phyloP scores from a whole-genome alignment of 1,284 basidiomycete species.

The Leccinum ponderosum region DNA sequence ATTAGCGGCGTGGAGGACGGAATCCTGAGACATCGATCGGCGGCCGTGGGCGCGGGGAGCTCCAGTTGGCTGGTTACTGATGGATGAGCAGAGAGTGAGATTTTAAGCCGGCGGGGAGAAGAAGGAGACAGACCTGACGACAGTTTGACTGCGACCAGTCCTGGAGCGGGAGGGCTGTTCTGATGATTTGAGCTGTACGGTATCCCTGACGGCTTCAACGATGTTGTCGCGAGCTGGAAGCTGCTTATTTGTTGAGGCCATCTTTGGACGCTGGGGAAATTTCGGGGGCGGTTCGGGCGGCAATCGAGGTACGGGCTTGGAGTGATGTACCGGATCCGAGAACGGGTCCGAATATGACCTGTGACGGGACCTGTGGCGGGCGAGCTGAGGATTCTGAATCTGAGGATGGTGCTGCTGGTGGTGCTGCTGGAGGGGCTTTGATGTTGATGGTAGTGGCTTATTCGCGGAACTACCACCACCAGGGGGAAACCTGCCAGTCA shows the following conservation, averaged over 20 bases:
- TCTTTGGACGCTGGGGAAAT: constrained; percentile 27
- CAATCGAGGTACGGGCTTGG: constrained; percentile 39
- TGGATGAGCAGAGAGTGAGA: constrained; percentile 9
- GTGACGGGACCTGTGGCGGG: constrained; percentile 41
- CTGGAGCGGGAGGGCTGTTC: constrained; percentile 43
- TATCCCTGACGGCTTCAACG: constrained; percentile 64
- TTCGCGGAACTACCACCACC: constrained; percentile 14
- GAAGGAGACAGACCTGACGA: constrained; percentile 37
- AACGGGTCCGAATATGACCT: constrained; percentile 64
- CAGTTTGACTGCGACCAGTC: constrained; percentile 49
- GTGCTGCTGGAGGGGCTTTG: constrained; percentile 8
- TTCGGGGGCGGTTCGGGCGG: constrained; percentile 44
- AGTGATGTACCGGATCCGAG: constrained; percentile 43
- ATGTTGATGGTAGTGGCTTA: constrained; percentile 27
- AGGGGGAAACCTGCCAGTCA: constrained; percentile 12
- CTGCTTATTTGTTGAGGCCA: constrained; percentile 29
- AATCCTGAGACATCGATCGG: constrained; percentile 73
- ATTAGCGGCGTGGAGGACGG: constrained; percentile 41
- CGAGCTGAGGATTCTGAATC: constrained; percentile 27
- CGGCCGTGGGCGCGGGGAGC: constrained; percentile 44
- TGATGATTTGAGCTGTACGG: constrained; percentile 46
- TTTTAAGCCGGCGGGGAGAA: constrained; percentile 5
- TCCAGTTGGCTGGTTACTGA: constrained; percentile 22
- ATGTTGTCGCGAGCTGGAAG: constrained; percentile 42
- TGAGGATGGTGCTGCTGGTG: constrained; percentile 11